Evolutionary conservation across 2,329 filamentous ascomycete genomes (phyloP).

Genomic region (Ceratocystis lukuohia): DNA sequence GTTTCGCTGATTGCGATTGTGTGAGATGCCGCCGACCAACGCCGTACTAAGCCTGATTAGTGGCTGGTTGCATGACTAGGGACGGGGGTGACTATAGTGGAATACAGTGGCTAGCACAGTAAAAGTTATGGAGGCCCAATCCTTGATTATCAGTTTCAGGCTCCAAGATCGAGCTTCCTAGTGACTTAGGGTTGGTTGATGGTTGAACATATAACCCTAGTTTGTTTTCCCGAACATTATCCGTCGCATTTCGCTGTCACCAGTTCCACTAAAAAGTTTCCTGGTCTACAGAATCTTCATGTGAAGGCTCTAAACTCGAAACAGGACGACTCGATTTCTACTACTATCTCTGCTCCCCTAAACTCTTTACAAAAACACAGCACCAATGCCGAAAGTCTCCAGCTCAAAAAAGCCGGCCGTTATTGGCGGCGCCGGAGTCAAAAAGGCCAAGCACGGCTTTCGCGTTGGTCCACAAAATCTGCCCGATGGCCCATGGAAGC

Average conservation of each 20-base stretch:
- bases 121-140: not conserved
- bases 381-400: not conserved
- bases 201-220: not conserved
- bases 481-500: slow-evolving; percentile 74
- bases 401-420: slow-evolving; percentile 3
- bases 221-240: not conserved
- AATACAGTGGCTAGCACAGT: not conserved
- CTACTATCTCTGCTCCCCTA: too few species aligned
- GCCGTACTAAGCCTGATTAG: not conserved
- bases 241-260: not conserved
- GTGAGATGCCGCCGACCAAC: too few species aligned
- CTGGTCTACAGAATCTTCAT: not conserved
- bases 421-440: slow-evolving; percentile 9
- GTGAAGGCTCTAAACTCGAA: too few species aligned
- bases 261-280: slow-evolving; percentile 14
- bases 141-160: not conserved
- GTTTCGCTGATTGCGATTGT: too few species aligned
- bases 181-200: not conserved
- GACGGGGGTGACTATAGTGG: not conserved
- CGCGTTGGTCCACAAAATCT: slow-evolving; percentile 78
- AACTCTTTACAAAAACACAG: not conserved
- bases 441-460: slow-evolving; percentile 17
- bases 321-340: too few species aligned
- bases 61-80: not conserved
- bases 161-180: not conserved